These are phyloP conservation scores for Hypholoma sublateritium DNA, from an alignment of 768 basidiomycete genomes.

Conservation along the genomic window DNA sequence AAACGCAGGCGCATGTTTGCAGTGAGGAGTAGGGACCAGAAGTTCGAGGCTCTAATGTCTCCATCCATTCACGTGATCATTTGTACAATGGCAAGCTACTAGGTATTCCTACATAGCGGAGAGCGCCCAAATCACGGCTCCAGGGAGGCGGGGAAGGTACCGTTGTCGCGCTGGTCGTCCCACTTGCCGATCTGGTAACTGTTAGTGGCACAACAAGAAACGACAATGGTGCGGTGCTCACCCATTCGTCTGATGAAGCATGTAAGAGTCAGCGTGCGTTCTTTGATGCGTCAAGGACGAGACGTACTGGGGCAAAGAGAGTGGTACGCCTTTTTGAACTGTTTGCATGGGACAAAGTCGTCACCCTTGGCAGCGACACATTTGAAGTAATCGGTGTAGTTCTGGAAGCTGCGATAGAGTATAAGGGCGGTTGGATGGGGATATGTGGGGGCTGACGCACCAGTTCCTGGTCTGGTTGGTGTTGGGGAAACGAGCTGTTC, in stretches of 20 bases:
- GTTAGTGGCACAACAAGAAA: constrained; percentile 7
- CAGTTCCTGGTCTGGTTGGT: constrained; percentile 97
- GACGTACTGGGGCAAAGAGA: constrained; percentile 96
- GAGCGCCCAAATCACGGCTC: constrained; percentile 45
- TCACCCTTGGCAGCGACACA: constrained; percentile 97
- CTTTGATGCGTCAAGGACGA: background rate
- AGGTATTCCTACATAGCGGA: background rate
- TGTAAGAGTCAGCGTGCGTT: background rate
- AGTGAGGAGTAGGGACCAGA: background rate
- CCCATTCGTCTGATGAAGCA: constrained; percentile 81
- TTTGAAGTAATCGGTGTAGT: constrained; percentile 99
- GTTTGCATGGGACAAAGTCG: constrained; percentile 97
- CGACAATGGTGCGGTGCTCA: constrained; percentile 30
- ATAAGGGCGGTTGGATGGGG: background rate
- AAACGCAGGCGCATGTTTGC: constrained; percentile 12
- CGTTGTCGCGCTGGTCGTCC: constrained; percentile 93
- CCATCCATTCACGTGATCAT: constrained; percentile 16
- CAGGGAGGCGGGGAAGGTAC: constrained; percentile 89
- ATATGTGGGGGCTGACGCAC: constrained; percentile 42
- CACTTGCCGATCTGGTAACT: constrained; percentile 71
- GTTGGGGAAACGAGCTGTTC: constrained; percentile 82
- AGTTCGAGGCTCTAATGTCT: background rate
- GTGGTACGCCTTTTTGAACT: constrained; percentile 95
- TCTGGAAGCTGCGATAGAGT: constrained; percentile 71
- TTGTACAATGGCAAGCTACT: constrained; percentile 3